Conservation (phyloP, 805 yeast species). For the Suhomyces prunicola region DNA sequence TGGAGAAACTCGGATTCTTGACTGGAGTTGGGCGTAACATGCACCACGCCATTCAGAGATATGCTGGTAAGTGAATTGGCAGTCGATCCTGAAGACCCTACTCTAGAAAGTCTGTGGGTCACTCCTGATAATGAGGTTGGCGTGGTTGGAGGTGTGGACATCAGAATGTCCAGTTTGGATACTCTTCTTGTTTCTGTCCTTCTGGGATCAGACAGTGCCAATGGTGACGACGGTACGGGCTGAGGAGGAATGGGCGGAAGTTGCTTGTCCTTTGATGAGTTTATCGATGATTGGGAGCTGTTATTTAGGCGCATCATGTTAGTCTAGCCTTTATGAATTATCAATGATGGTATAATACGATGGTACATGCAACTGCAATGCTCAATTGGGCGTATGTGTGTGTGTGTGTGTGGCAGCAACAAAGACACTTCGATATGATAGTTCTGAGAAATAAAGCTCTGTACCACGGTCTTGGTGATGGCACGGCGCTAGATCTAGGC, state of each 20-base stretch:
- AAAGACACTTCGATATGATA: background rate
- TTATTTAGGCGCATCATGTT: slow-evolving; percentile 17
- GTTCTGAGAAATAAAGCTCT: background rate
- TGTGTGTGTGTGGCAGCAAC: background rate
- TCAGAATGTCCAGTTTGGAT: background rate
- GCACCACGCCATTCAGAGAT: background rate
- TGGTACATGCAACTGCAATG: background rate
- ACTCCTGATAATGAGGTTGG: background rate
- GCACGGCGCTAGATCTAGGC: background rate
- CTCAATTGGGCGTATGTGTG: background rate
- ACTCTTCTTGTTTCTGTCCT: background rate
- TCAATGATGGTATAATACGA: background rate
- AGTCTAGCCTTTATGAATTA: background rate
- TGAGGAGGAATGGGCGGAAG: slow-evolving; percentile 35
- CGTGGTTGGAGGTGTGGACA: background rate
- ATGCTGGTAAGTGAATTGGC: background rate
- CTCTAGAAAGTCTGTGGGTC: background rate
- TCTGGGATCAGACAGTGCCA: background rate
- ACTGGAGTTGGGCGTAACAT: background rate
- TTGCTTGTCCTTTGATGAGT: slow-evolving; percentile 28
- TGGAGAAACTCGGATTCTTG: slow-evolving; percentile 18
- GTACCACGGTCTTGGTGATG: background rate
- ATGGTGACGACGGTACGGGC: slow-evolving; percentile 8
- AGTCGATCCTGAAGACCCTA: background rate
- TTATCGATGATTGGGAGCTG: slow-evolving; percentile 20